Evolutionary conservation across 495 filamentous ascomycete species (phyloP).

Genomic region (Penicillium pancosmium): DNA sequence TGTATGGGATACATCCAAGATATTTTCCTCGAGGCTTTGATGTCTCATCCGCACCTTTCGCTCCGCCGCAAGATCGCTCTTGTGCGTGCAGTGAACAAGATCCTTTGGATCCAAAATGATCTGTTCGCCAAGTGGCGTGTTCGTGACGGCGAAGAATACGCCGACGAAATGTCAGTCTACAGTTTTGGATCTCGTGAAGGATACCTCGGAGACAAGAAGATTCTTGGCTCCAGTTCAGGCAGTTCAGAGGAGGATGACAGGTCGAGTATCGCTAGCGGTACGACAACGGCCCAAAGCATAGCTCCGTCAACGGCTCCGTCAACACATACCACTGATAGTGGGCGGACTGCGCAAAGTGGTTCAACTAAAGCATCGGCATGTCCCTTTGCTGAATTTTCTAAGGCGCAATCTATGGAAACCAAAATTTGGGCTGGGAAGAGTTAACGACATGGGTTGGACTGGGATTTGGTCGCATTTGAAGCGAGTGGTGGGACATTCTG

Average conservation of each 20-base stretch:
- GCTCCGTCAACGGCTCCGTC: constrained; percentile 7
- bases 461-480: constrained; percentile 15
- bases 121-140: constrained; percentile 77
- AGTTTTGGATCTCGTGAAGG: constrained; percentile 62
- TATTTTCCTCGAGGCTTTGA: constrained; percentile 70
- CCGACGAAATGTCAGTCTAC: constrained; percentile 57
- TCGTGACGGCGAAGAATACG: constrained; percentile 70
- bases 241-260: constrained; percentile 40
- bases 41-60: constrained; percentile 66
- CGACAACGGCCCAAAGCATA: constrained; percentile 14
- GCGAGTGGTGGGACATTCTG: constrained; percentile 12
- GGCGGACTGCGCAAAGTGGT: constrained; percentile 1
- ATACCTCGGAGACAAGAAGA: constrained; percentile 55
- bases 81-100: constrained; percentile 63
- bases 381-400: constrained; percentile 40
- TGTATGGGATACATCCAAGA: constrained; percentile 72
- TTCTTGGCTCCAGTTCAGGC: constrained; percentile 40
- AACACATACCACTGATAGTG: background rate
- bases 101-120: constrained; percentile 79
- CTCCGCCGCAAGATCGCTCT: constrained; percentile 67
- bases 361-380: constrained; percentile 27
- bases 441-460: background rate
- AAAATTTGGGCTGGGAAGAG: constrained; percentile 42
- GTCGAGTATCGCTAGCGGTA: constrained; percentile 32
- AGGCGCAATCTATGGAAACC: constrained; percentile 30